Evolutionary conservation across 1,139 yeast genomes (phyloP), one percentile per base, ranked within the genome.

Genomic region (Candida pseudocylindracea): DNA sequence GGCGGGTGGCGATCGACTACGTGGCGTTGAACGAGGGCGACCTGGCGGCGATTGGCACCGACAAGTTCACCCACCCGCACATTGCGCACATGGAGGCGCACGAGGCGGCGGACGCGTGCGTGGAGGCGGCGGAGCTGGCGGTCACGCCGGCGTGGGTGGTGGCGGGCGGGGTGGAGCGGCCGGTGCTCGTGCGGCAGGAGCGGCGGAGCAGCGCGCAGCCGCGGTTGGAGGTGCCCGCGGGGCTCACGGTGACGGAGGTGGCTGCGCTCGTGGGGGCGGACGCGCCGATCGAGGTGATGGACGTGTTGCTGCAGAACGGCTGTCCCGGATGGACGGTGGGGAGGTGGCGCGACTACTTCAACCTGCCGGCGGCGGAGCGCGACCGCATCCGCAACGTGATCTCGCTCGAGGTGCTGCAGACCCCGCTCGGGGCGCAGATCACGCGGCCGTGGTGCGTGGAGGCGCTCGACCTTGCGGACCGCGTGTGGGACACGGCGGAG

Each of bases 1-100:
- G 63, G 10, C 54, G 57, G 31, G 51, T 58, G 8, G 57, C 58
- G 33, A 63, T 81, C 30, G 93, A 83, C 47, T 83, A 83, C 45
- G 72, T 69, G 8, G 92, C 93, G 0, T 53, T 83, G 41, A 68
- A 83, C 45, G 75, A 71, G 33, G 93, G 93, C 2, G 78, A 72
- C 29, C 20, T 15, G 20, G 20, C 20, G 26, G 55, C 63, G 7
- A 60, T 55, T 43, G 64, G 71, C n/a, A 61, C 71, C 26, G 65
- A 67, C 36, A 60, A 68, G 38, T 54, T 67, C 33, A 51, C 56
- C 30, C 85, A 75, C 45, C 79, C 80, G 5, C 83, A 76, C 47
- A 64, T 69, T 9, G 49, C 47, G 8, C 36, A 44, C 13, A 60
- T 67, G 36, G 40, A 48, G 27, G 41, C 37, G 25, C 55, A 34